Evolutionary conservation across 768 basidiomycete genomes (phyloP), one percentile per base, ranked within the genome.

Genomic region (Naganishia vaughanmartiniae): DNA sequence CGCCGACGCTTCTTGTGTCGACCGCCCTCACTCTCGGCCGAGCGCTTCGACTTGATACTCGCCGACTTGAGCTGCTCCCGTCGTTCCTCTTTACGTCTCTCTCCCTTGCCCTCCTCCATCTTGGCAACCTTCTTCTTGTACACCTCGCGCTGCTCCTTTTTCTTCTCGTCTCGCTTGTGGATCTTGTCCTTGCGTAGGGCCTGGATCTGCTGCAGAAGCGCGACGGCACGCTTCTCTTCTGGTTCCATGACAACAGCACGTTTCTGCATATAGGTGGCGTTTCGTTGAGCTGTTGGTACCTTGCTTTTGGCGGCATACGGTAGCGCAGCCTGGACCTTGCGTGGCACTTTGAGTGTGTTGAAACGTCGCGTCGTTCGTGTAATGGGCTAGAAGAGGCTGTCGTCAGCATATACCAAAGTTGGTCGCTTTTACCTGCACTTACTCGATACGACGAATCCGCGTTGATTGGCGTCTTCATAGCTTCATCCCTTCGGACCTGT

Each of bases 241-340:
- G 92, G 91, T 77, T 95, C 91, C 85, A 98, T 86, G 54, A 99
- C 89, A 30, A 98, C 93, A 0, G 95, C 93, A 15, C 96, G 89
- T 81, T 91, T 92, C 81, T 93, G 92, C 78, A 97, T 82, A 81
- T 98, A 96, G n/a, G 93, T 93, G 79, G 86, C 84, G 67, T 83
- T 83, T 42, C 84, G 82, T 81, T 92, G 93, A 10, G 89, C 85
- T 74, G 86, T 85, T 86, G 90, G 89, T 45, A 89, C 79, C 81
- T 90, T 90, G 24, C 93, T 91, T 81, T 99, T 99, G 39, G 91
- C 90, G 1, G 93, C 91, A 76, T 90, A 99, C 0, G 96, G 96
- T 14, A 98, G 84, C 1, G 88, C 83, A 0, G 92, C 88, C 81
- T 97, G 93, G n/a, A 99, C 86, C 76, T 91, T 92, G 78, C 89